Percentiles rank a stretch among this genome's conserved stretches.
These are phyloP conservation scores for Diaporthe citriasiana DNA, from an alignment of 2,329 filamentous ascomycete genomes.

Conservation along the genomic window DNA sequence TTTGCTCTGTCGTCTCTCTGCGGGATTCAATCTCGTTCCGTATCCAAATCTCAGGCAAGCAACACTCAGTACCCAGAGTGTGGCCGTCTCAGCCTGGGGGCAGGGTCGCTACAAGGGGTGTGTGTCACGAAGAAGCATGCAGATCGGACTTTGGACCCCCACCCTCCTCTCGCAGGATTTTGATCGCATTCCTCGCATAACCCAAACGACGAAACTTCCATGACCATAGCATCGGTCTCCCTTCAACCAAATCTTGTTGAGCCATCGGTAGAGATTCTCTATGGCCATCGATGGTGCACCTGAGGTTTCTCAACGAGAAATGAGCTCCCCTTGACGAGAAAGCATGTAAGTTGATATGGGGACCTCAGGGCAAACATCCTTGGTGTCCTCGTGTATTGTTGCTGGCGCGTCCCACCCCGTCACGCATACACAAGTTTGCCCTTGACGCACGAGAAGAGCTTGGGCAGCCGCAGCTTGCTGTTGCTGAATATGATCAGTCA, in stretches of 20 bases:
- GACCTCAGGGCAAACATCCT: constrained; percentile 36
- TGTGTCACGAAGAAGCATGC: constrained; percentile 27
- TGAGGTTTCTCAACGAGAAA: constrained; percentile 18
- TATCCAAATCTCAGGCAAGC: neutral
- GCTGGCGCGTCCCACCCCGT: constrained; percentile 29
- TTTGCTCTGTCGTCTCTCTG: neutral
- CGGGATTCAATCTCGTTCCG: neutral
- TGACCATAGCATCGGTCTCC: neutral
- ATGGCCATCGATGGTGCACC: constrained; percentile 6
- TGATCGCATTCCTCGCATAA: neutral
- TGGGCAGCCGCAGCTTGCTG: constrained; percentile 26
- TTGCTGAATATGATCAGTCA: constrained; percentile 17
- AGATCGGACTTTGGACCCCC: constrained; percentile 15
- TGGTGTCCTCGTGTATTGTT: constrained; percentile 31
- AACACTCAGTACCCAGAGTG: constrained; percentile 8
- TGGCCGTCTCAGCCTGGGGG: constrained; percentile 19
- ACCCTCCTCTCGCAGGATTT: neutral
- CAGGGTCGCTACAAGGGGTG: neutral
- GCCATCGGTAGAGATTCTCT: neutral
- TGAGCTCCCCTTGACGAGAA: constrained; percentile 3
- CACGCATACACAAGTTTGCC: constrained; percentile 40
- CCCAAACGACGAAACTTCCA: neutral
- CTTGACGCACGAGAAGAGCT: constrained; percentile 22
- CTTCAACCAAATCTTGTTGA: constrained; percentile 25
- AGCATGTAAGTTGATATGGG: constrained; percentile 5